Conservation (phyloP, 75 land plant species). For the Cupressus sempervirens region DNA sequence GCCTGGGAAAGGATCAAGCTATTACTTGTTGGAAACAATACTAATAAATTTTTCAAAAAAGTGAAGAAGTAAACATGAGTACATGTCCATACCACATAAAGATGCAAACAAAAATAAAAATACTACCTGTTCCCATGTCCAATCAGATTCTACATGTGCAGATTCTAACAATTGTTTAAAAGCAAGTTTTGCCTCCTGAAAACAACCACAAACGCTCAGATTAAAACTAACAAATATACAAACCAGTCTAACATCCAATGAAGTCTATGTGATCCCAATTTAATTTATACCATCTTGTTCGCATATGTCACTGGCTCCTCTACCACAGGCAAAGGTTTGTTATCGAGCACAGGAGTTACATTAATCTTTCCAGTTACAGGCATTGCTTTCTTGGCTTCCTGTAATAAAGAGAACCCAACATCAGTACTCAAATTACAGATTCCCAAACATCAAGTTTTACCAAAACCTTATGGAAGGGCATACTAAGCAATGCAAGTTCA, state of each 20-base stretch:
- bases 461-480: neutral
- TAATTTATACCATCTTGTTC: conserved; percentile 58
- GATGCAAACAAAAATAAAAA: neutral
- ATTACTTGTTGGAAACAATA: neutral
- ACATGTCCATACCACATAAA: neutral
- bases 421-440: neutral
- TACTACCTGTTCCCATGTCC: conserved; percentile 96
- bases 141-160: conserved; percentile 87
- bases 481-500: neutral
- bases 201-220: conserved; percentile 10
- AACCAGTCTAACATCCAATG: neutral
- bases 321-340: conserved; percentile 40
- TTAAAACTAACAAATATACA: neutral
- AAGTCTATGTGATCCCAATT: neutral
- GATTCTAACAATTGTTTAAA: conserved; percentile 83
- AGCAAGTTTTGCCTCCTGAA: conserved; percentile 91
- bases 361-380: conserved; percentile 66
- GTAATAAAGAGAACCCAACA: neutral
- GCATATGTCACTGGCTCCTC: conserved; percentile 76
- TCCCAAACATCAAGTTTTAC: neutral
- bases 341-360: conserved; percentile 51
- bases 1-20: conserved; percentile 40
- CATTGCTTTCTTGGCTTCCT: conserved; percentile 79
- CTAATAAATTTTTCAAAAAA: neutral
- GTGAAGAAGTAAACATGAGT: neutral